Conservation (phyloP, 345 rosid species). For the Rubroshorea leprosula region DNA sequence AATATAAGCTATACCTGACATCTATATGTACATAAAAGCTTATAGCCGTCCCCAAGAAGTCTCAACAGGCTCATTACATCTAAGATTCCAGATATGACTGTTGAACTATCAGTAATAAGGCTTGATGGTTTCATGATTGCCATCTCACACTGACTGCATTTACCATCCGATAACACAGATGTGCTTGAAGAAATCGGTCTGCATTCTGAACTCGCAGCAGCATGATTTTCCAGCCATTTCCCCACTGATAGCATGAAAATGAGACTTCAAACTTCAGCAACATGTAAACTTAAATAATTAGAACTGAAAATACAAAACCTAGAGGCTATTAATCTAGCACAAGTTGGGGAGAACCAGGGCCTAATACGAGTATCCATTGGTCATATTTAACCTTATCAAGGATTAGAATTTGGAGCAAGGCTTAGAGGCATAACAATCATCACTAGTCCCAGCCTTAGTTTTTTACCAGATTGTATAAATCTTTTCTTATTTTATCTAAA, state of each 20-base stretch:
- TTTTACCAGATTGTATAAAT: too few relatives aligned
- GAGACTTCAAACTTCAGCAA: background rate
- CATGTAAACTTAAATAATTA: background rate
- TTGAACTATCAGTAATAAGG: constrained; percentile 25
- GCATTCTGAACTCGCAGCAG: constrained; percentile 13
- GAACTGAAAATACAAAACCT: background rate
- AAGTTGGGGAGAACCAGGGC: too few relatives aligned
- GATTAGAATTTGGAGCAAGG: too few relatives aligned
- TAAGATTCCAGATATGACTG: constrained; percentile 45
- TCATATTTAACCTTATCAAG: too few relatives aligned
- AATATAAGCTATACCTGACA: constrained; percentile 58
- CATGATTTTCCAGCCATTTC: constrained; percentile 11
- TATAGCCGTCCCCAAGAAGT: constrained; percentile 73
- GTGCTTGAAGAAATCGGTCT: constrained; percentile 22
- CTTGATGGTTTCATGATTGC: constrained; percentile 24
- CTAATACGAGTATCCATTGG: too few relatives aligned
- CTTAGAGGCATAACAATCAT: too few relatives aligned
- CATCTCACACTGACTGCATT: constrained; percentile 22
- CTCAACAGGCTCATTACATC: constrained; percentile 69
- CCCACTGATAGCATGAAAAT: constrained; percentile 7
- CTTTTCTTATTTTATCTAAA: too few relatives aligned
- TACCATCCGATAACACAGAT: constrained; percentile 22
- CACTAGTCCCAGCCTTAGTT: too few relatives aligned
- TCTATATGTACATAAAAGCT: constrained; percentile 58
- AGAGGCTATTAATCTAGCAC: too few relatives aligned